Base-by-base conservation (phyloP, 2,329 filamentous ascomycete species). In the Xylariaceae sp. region DNA sequence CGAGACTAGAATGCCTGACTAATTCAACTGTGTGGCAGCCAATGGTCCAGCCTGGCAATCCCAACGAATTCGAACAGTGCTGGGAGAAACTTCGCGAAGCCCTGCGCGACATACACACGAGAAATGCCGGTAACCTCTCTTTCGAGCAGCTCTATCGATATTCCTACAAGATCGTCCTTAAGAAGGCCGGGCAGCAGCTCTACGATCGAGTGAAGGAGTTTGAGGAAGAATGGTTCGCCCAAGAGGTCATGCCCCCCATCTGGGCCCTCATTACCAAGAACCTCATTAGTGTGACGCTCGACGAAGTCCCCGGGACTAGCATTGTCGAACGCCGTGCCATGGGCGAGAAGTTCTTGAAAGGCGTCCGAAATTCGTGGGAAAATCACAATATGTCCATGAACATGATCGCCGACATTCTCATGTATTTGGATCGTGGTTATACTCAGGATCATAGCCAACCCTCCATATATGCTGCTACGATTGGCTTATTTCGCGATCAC, bases 91-190 rank as follows among this genome's bases (percentile, higher is more conserved):
- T 99, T 7, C 81, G 87, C 44, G 82, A 86, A 46, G 92, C 93
- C 3, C 84, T 99, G 50, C 81, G 79, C 54, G 90, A 96, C 70
- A 98, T 99, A 48, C 93, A 98, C 76, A 89, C 87, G 55, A 93
- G 96, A 72, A 95, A 96, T 71, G 92, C 92, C 57, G 96, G 92
- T 9, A 82, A 83, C 16, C 84, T 99, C 2, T 96, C 93, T 1
- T 99, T 97, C 77, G 95, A 99, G 73, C 89, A 96, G 68, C 84
- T 99, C 0, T 99, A 99, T 75, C 89, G 95, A 55, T 90, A 90
- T 52, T 90, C 91, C 4, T 99, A 99, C 76, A 93, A 95, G 72
- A 90, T 98, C 19, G 93, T 98, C 1, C 77, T 97, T 37, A 90
- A 89, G 74, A 96, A 93, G 76, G 89, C 92, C 65, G 93, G 93